Base-by-base conservation (phyloP, 2,329 filamentous ascomycete species). In the Calonectria pseudoreteaudii region DNA sequence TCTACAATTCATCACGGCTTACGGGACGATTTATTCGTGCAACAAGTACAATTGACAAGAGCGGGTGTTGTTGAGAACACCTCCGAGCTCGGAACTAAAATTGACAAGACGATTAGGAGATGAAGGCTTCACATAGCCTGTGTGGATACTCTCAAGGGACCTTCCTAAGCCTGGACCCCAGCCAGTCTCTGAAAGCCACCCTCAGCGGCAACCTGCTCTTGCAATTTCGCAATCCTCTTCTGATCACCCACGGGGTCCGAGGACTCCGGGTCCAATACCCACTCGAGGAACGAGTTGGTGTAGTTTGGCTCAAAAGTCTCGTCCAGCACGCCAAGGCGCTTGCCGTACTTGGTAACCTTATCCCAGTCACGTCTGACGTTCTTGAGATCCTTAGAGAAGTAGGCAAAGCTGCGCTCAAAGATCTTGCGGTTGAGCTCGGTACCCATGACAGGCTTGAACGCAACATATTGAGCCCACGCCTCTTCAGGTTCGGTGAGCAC, bases 341-440 rank as follows among this genome's bases (percentile, higher is more conserved):
- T 94, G 38, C 94, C 93, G 81, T 95, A 95, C 76, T 87, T 88
- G 58, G 94, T 95, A 14, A 95, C 94, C 88, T 95, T 95, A 72
- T 88, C 84, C 94, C 94, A 95, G 85, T 95, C 94, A 62, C 94
- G 90, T 68, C 84, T 78, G 8, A 95, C 93, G 77, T 95, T 95
- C 90, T 94, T 93, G 76, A 95, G 81, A 77, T 95, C 93, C 76
- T 89, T 89, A 72, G 91, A 94, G 83, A 95, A 94, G 87, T 95
- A 95, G 26, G 93, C 93, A 80, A 91, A 95, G 79, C 91, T 94
- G 74, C 93, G 91, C 88, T 95, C 93, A 80, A 94, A 95, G 84
- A 95, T 95, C 88, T 95, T 94, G 79, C 91, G 90, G 87, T 95
- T 94, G 71, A 95, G 90, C 1, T 86, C 81, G 0, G 91, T 91